Evolutionary conservation across 208 protist species (phyloP).

Genomic region (Crithidia sp.): DNA sequence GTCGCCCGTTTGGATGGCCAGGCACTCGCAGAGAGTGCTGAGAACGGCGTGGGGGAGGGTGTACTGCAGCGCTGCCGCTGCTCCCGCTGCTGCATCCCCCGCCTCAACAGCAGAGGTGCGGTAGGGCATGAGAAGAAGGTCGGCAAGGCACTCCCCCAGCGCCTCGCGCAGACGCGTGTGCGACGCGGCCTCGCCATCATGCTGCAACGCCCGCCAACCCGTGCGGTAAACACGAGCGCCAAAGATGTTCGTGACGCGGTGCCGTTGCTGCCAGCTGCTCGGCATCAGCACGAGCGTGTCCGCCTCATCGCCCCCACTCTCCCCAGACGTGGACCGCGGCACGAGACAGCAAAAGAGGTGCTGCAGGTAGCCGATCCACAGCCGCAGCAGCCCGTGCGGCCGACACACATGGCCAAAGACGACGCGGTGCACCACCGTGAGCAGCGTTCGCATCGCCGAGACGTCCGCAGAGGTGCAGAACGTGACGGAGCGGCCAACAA

Average conservation of each 20-base stretch:
- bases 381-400: conserved; percentile 57
- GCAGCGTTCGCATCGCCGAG: conserved; percentile 36
- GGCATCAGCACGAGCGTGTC: conserved; percentile 58
- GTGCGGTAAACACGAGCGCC: conserved; percentile 36
- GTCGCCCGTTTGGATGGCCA: conserved; percentile 27
- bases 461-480: conserved; percentile 77
- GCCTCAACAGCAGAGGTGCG: conserved; percentile 26
- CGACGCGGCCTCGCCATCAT: conserved; percentile 41
- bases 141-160: conserved; percentile 71
- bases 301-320: conserved; percentile 17
- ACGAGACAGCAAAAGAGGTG: conserved; percentile 74
- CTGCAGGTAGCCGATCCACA: conserved; percentile 75
- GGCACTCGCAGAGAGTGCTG: conserved; percentile 62
- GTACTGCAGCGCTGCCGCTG: conserved; percentile 45
- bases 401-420: conserved; percentile 64
- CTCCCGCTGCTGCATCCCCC: conserved; percentile 20
- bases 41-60: conserved; percentile 59
- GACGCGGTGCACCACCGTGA: conserved; percentile 62
- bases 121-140: conserved; percentile 69
- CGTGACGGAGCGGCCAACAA: conserved; percentile 49
- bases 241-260: conserved; percentile 33
- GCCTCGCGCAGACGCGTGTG: conserved; percentile 67
- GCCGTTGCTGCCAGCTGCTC: conserved; percentile 43
- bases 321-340: conserved; percentile 28
- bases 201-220: conserved; percentile 52